Evolutionary conservation across 495 filamentous ascomycete genomes (phyloP), one percentile per base, ranked within the genome.

Genomic region (Talaromyces proteolyticus): DNA sequence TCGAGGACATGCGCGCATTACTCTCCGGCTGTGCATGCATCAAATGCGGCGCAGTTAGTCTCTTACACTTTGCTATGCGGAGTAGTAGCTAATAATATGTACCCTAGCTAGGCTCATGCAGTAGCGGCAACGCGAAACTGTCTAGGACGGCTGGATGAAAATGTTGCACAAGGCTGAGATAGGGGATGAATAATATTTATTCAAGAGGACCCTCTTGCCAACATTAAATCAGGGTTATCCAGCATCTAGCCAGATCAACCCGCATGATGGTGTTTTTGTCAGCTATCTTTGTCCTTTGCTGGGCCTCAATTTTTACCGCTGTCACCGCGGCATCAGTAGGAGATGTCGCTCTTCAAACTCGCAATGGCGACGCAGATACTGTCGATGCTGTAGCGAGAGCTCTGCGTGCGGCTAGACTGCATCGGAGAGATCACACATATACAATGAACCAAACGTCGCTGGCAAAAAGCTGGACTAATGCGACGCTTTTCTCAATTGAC

Each of bases 381-480:
- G n/a, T 59, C n/a, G 21, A 52, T 34, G 25, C 42, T 17, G 23
- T 56, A 11, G 47, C 47, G 17, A 52, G 43, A 11, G 53, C 56
- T 24, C 47, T 57, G 11, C 37, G 47, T 37, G 34, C 11, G 36
- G 55, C 51, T 12, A 29, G 20, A 17, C 24, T 44, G 11, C 44
- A 52, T 36, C 44, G 51, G 5, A 53, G 57, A n/a, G 44, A 58
- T 40, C 26, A 14, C 6, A 45, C 41, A 7, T 56, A 58, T 12
- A 34, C 54, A 0, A 69, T 66, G 60, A 73, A 69, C 37, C 63
- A 55, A 24, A 70, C 70, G 3, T 60, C 50, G 23, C 46, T 73
- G 21, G 58, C 61, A 16, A 72, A 63, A 41, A 72, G 64, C 40
- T 73, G 70, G 70, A 36, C 57, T 44, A 62, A 57, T 7, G 64